These are phyloP conservation scores for Thermoascus crustaceus DNA, from an alignment of 2,329 filamentous ascomycete genomes.

Conservation along the genomic window DNA sequence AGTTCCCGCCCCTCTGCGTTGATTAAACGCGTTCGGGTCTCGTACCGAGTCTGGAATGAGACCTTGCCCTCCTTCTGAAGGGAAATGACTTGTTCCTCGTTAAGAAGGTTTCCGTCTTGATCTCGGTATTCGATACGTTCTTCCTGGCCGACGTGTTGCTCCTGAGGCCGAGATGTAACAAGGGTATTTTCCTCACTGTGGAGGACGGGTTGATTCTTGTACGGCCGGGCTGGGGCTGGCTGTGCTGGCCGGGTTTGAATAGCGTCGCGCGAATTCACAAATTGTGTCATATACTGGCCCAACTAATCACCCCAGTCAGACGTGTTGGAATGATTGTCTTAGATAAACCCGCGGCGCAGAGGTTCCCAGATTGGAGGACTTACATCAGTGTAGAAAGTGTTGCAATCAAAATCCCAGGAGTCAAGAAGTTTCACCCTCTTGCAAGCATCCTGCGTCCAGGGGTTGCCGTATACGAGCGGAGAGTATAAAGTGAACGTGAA, in stretches of 20 bases:
- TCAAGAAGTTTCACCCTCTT: slow-evolving; percentile 76
- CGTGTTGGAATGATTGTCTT: slow-evolving; percentile 11
- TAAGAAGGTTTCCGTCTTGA: slow-evolving; percentile 80
- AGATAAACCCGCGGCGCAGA: slow-evolving; percentile 20
- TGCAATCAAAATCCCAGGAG: slow-evolving; percentile 98
- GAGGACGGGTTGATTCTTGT: slow-evolving; percentile 13
- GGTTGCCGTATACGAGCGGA: slow-evolving; percentile 84
- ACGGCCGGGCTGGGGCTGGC: slow-evolving; percentile 9
- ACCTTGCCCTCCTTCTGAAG: slow-evolving; percentile 73
- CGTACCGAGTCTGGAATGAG: slow-evolving; percentile 89
- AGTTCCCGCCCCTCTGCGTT: slow-evolving; percentile 75
- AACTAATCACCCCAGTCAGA: slow-evolving; percentile 28
- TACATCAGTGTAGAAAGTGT: slow-evolving; percentile 80
- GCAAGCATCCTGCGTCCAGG: slow-evolving; percentile 87
- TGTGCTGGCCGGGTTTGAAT: slow-evolving; percentile 14
- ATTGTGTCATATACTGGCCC: slow-evolving; percentile 31
- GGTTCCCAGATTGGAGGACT: slow-evolving; percentile 43
- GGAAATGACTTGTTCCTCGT: slow-evolving; percentile 72
- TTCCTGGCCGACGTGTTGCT: slow-evolving; percentile 48
- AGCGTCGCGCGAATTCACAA: slow-evolving; percentile 13
- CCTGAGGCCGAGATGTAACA: slow-evolving; percentile 27
- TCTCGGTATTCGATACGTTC: slow-evolving; percentile 92
- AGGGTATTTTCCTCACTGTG: slow-evolving; percentile 18
- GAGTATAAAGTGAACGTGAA: slow-evolving; percentile 76
- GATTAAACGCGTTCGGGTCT: slow-evolving; percentile 81